phyloP scores from a whole-genome alignment of 2,329 filamentous ascomycete genomes.

The Diaporthe citrichinensis region DNA sequence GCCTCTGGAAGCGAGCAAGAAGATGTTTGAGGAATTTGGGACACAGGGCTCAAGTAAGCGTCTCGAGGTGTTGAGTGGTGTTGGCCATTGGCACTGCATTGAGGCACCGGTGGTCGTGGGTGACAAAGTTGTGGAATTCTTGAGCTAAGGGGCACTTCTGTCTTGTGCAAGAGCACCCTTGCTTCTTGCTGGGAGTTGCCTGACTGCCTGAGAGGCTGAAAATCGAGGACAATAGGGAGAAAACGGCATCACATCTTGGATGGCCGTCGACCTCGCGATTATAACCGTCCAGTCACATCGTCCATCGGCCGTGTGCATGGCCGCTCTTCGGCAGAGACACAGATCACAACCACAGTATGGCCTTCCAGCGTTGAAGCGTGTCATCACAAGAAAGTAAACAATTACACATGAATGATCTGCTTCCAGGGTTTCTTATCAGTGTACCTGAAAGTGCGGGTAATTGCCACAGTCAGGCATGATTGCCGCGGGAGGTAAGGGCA shows the following conservation, averaged over 20 bases:
- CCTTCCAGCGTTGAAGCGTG: not conserved
- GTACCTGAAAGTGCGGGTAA: not conserved
- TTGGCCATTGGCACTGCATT: constrained; percentile 39
- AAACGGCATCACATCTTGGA: not conserved
- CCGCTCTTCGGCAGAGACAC: too few species aligned
- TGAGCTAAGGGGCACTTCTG: not conserved
- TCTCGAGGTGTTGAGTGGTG: constrained; percentile 30
- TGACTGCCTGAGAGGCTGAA: not conserved
- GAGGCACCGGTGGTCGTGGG: constrained; percentile 26
- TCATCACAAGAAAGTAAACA: not conserved
- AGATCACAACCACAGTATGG: not conserved
- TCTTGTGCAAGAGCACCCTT: not conserved
- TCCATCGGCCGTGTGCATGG: not conserved
- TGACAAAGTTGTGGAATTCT: constrained; percentile 23
- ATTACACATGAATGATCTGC: not conserved
- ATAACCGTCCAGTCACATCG: not conserved
- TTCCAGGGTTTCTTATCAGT: not conserved
- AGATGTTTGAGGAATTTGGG: constrained; percentile 32
- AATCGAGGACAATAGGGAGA: too few species aligned
- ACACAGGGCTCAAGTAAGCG: not conserved
- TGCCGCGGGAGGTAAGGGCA: too few species aligned
- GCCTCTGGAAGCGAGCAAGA: constrained; percentile 28
- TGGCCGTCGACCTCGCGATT: not conserved
- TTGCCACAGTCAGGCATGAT: not conserved
- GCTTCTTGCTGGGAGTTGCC: too few species aligned